Percentiles rank a stretch among this genome's conserved stretches.
Conservation (phyloP, 1,139 yeast species). For the Protomyces lactucae-debilis region DNA sequence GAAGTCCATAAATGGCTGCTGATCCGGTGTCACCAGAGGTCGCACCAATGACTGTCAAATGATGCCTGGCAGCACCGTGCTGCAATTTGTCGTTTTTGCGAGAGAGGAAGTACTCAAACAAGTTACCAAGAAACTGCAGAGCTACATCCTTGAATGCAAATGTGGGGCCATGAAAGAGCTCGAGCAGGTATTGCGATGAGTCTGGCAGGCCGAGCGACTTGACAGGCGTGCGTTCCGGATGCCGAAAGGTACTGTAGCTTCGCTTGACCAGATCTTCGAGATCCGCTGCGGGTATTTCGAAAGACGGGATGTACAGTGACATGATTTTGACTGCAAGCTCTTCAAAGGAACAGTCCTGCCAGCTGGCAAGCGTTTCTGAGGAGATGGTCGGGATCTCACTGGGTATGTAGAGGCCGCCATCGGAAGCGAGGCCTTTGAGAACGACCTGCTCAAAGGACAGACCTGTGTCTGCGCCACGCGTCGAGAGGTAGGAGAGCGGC, state of each 20-base stretch:
- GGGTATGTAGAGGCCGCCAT: slow-evolving; percentile 93
- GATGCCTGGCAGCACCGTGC: slow-evolving; percentile 56
- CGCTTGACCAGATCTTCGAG: slow-evolving; percentile 56
- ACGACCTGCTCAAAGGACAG: slow-evolving; percentile 29
- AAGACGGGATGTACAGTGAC: slow-evolving; percentile 63
- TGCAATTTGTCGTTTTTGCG: slow-evolving; percentile 67
- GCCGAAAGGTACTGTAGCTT: slow-evolving; percentile 86
- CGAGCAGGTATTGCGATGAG: slow-evolving; percentile 67
- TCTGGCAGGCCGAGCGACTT: slow-evolving; percentile 50
- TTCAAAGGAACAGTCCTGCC: slow-evolving; percentile 73
- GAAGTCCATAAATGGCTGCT: slow-evolving; percentile 95
- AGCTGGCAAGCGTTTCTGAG: slow-evolving; percentile 53
- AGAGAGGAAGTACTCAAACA: slow-evolving; percentile 82
- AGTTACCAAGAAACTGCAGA: slow-evolving; percentile 91
- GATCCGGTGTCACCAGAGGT: slow-evolving; percentile 99
- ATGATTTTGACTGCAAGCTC: slow-evolving; percentile 82
- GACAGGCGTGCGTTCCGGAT: slow-evolving; percentile 80
- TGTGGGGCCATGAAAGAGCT: slow-evolving; percentile 97
- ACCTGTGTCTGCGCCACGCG: slow-evolving; percentile 29
- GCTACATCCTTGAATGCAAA: slow-evolving; percentile 99
- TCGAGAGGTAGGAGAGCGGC: slow-evolving; percentile 23
- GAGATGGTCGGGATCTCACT: slow-evolving; percentile 69
- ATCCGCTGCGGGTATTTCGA: slow-evolving; percentile 69
- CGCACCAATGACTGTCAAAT: slow-evolving; percentile 95
- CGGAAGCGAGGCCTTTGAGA: slow-evolving; percentile 88